Conservation (phyloP, 2,329 filamentous ascomycete species). For the Acephala macrosclerotiorum region DNA sequence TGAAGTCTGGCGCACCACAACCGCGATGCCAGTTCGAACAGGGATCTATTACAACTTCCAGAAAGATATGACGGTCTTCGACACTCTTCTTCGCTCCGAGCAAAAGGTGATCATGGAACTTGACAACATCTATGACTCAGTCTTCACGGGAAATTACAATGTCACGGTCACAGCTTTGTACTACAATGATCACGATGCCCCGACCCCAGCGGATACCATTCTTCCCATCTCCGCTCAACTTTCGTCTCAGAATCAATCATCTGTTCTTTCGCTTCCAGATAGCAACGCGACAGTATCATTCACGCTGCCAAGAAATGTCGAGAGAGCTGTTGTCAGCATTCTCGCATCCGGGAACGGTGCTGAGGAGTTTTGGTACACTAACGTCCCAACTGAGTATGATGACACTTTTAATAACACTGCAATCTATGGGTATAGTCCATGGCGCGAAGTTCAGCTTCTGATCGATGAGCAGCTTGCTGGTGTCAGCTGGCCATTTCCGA, state of each 20-base stretch:
- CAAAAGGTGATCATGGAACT: slow-evolving; percentile 73
- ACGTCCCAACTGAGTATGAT: slow-evolving; percentile 68
- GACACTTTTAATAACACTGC: slow-evolving; percentile 61
- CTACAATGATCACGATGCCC: slow-evolving; percentile 40
- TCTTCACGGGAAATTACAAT: slow-evolving; percentile 70
- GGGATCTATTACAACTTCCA: slow-evolving; percentile 63
- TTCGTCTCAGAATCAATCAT: slow-evolving; percentile 54
- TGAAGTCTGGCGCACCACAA: slow-evolving; percentile 71
- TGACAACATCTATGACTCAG: slow-evolving; percentile 71
- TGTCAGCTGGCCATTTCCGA: slow-evolving; percentile 78
- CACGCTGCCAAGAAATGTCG: slow-evolving; percentile 66
- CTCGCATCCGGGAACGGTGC: slow-evolving; percentile 75
- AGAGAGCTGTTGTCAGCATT: slow-evolving; percentile 74
- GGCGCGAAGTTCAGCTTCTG: slow-evolving; percentile 76
- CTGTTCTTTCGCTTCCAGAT: slow-evolving; percentile 62
- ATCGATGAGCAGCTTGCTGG: slow-evolving; percentile 76
- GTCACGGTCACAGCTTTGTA: slow-evolving; percentile 66
- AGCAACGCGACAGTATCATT: slow-evolving; percentile 54
- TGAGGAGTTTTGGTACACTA: slow-evolving; percentile 88
- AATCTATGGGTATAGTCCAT: slow-evolving; percentile 69
- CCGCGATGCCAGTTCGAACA: slow-evolving; percentile 64
- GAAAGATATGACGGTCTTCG: slow-evolving; percentile 69
- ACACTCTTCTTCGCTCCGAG: slow-evolving; percentile 67
- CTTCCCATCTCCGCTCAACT: slow-evolving; percentile 60
- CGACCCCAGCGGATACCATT: slow-evolving; percentile 64